Percentiles rank a stretch among this genome's conserved stretches.
Evolutionary conservation across 2,329 filamentous ascomycete species (phyloP).

Genomic region (Colletotrichum navitas): DNA sequence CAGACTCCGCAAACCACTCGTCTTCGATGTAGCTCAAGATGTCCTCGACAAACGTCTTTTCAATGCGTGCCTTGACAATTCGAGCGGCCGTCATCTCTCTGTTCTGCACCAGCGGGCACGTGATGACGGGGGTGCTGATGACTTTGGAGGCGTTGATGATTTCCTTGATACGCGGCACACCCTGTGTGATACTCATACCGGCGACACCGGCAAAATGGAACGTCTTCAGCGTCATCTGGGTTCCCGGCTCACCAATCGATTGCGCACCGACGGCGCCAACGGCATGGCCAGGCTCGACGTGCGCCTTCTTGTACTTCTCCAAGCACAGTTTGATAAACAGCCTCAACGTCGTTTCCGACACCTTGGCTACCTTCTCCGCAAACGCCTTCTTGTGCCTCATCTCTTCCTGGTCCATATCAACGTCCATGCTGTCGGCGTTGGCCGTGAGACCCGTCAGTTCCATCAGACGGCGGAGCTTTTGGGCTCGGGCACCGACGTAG

Average conservation of each 20-base stretch:
- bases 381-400: conserved; percentile 54
- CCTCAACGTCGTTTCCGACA: conserved; percentile 79
- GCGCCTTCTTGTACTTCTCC: conserved; percentile 89
- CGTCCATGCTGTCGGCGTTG: conserved; percentile 46
- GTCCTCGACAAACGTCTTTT: conserved; percentile 92
- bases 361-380: conserved; percentile 82
- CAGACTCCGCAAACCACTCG: conserved; percentile 82
- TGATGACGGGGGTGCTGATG: conserved; percentile 95
- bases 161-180: conserved; percentile 99
- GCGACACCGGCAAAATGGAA: conserved; percentile 99
- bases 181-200: conserved; percentile 98
- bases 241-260: conserved; percentile 97
- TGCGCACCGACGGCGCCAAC: conserved; percentile 97
- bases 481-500: conserved; percentile 74
- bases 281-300: conserved; percentile 93
- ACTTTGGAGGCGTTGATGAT: conserved; percentile 98
- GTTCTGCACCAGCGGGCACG: conserved; percentile 84
- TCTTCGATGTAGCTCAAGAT: conserved; percentile 86
- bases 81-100: conserved; percentile 83
- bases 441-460: conserved; percentile 35
- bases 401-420: conserved; percentile 46
- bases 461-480: conserved; percentile 60
- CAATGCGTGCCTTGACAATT: conserved; percentile 92
- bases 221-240: conserved; percentile 99
- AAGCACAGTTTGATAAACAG: conserved; percentile 86